Evolutionary conservation across 352 stramenopile genomes (phyloP).

Genomic region (Phytophthora pseudosyringae): DNA sequence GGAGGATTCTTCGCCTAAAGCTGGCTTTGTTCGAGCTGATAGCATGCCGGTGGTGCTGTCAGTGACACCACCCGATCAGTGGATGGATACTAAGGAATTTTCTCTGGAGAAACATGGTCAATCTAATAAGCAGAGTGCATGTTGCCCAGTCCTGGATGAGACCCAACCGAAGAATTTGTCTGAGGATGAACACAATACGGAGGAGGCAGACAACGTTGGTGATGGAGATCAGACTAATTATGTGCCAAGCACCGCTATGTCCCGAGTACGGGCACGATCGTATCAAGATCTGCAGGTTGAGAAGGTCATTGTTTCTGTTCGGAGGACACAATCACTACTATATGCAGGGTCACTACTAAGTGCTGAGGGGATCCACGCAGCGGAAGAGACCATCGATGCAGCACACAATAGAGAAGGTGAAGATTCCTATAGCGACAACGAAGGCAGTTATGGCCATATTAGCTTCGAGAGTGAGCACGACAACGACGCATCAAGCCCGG

Average conservation of each 20-base stretch:
- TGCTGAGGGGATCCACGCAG: conserved; percentile 35
- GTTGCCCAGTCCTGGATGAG: conserved; percentile 22
- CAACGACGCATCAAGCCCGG: conserved; percentile 1
- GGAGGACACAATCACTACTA: conserved; percentile 35
- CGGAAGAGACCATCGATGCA: not conserved
- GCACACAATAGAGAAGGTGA: conserved; percentile 12
- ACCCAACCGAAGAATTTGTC: not conserved
- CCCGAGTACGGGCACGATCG: conserved; percentile 32
- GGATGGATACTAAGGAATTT: conserved; percentile 22
- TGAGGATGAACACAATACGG: conserved; percentile 16
- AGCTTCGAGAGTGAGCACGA: conserved; percentile 22
- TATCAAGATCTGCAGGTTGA: conserved; percentile 22
- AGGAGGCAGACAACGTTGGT: not conserved
- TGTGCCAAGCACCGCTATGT: not conserved
- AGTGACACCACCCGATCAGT: conserved; percentile 13
- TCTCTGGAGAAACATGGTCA: conserved; percentile 22
- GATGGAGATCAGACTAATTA: not conserved
- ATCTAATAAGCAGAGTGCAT: conserved; percentile 8
- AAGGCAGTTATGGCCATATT: conserved; percentile 7
- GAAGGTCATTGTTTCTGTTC: conserved; percentile 19
- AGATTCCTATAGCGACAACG: conserved; percentile 15
- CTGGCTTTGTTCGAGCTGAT: conserved; percentile 18
- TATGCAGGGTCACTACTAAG: conserved; percentile 41
- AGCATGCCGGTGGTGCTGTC: conserved; percentile 33
- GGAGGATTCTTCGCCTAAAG: not conserved